Conservation (phyloP, 2,329 filamentous ascomycete species). For the Sporothrix humicola region DNA sequence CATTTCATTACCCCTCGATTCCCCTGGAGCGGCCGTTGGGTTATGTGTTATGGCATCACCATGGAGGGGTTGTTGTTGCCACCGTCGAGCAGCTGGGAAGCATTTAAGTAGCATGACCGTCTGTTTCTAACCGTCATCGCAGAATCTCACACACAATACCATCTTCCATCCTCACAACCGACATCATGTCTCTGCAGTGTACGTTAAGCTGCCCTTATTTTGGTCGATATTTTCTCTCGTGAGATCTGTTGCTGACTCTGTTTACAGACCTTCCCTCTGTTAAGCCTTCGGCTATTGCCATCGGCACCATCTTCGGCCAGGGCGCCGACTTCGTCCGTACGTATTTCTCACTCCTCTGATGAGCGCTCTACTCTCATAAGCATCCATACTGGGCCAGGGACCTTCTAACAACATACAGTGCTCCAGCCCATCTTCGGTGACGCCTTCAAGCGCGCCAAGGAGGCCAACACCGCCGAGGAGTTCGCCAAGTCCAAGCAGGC, state of each 20-base stretch:
- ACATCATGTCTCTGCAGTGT: constrained; percentile 66
- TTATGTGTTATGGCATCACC: constrained; percentile 11
- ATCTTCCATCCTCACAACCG: not conserved
- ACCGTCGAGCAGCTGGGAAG: not conserved
- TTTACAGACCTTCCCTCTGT: constrained; percentile 69
- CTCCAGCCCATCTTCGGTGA: constrained; percentile 90
- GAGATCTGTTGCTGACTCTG: constrained; percentile 14
- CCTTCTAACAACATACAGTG: constrained; percentile 52
- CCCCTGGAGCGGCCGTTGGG: not conserved
- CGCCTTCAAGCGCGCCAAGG: constrained; percentile 90
- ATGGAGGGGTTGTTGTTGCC: not conserved
- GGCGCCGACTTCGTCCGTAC: constrained; percentile 75
- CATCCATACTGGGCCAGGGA: no score
- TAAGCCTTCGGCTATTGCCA: constrained; percentile 96
- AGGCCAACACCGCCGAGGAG: constrained; percentile 93
- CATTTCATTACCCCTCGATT: constrained; percentile 14
- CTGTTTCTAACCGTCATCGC: constrained; percentile 17
- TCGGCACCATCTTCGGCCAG: constrained; percentile 96
- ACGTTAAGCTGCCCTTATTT: constrained; percentile 42
- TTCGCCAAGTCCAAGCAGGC: constrained; percentile 94
- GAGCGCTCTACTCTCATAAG: no score
- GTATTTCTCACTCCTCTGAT: constrained; percentile 29
- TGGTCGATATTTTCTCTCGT: not conserved
- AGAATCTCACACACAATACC: not conserved
- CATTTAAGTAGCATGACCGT: not conserved